Conservation (phyloP, 352 stramenopile genomes). For the Phytopythium montanum region DNA sequence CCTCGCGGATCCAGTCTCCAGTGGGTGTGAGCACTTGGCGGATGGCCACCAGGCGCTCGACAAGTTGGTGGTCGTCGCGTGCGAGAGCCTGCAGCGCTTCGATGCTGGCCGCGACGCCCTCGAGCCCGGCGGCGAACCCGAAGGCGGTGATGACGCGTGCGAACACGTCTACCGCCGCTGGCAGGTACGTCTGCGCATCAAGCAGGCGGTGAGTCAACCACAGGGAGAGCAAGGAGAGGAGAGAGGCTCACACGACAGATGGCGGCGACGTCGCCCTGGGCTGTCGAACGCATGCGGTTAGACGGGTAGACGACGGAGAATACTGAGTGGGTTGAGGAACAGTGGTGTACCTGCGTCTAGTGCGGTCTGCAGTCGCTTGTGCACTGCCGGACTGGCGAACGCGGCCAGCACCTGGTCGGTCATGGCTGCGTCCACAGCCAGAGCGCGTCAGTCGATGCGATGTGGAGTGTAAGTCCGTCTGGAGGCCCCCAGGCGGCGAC, state of each 20-base stretch:
- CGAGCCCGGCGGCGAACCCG: constrained; percentile 36
- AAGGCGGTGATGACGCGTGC: constrained; percentile 34
- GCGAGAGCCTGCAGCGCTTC: constrained; percentile 30
- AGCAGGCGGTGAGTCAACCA: neutral
- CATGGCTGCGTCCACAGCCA: constrained; percentile 24
- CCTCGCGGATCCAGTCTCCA: constrained; percentile 46
- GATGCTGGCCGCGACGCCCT: constrained; percentile 50
- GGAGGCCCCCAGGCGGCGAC: too few relatives aligned
- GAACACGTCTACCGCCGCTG: constrained; percentile 36
- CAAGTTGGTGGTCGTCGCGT: constrained; percentile 35
- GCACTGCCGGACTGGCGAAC: constrained; percentile 32
- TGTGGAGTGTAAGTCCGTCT: too few relatives aligned
- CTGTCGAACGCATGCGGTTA: constrained; percentile 11
- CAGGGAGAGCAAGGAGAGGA: constrained; percentile 1
- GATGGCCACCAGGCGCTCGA: constrained; percentile 37
- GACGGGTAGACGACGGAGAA: neutral
- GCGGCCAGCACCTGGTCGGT: constrained; percentile 43
- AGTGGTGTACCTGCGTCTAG: constrained; percentile 24
- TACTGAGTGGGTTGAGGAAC: neutral
- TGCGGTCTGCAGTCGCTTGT: constrained; percentile 35
- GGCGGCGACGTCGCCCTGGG: constrained; percentile 37
- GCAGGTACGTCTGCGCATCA: constrained; percentile 39
- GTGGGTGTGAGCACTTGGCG: constrained; percentile 49
- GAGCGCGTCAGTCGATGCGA: neutral
- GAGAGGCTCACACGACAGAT: constrained; percentile 31